Percentiles rank a stretch among this genome's conserved stretches.
Evolutionary conservation across 805 yeast genomes (phyloP).

Genomic region (Wickerhamomyces kurtzmanii): DNA sequence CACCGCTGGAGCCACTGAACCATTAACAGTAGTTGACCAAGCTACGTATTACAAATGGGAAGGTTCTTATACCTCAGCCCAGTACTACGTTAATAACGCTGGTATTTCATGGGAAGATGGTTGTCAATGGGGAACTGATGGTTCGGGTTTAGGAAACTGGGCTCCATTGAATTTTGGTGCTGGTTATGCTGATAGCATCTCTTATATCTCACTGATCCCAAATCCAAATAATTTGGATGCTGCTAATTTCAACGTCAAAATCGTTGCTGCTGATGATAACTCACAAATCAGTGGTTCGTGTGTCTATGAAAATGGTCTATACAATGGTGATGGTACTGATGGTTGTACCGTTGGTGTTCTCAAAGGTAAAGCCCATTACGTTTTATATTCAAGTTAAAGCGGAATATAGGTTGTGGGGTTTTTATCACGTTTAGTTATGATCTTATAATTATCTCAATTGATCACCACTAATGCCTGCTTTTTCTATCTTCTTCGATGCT

Average conservation of each 20-base stretch:
- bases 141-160: constrained; percentile 92
- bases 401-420: neutral
- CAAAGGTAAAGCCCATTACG: constrained; percentile 75
- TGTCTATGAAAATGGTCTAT: constrained; percentile 67
- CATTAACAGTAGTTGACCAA: constrained; percentile 74
- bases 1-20: constrained; percentile 50
- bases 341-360: constrained; percentile 95
- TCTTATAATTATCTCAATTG: neutral
- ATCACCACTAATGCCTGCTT: neutral
- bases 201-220: constrained; percentile 87
- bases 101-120: constrained; percentile 88
- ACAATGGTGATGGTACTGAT: constrained; percentile 59
- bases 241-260: constrained; percentile 67
- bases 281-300: constrained; percentile 64
- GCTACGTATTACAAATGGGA: constrained; percentile 73
- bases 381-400: constrained; percentile 43
- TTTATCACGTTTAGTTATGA: neutral
- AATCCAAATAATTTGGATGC: constrained; percentile 79
- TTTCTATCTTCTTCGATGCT: constrained; percentile 1
- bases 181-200: constrained; percentile 55
- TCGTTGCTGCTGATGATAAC: constrained; percentile 61
- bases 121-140: constrained; percentile 84
- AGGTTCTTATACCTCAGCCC: constrained; percentile 81
- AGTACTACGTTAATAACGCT: constrained; percentile 95
- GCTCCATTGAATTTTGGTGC: constrained; percentile 95